Base-by-base conservation (phyloP, 371 early-diverging fungal genomes). In the Apophysomyces variabilis region DNA sequence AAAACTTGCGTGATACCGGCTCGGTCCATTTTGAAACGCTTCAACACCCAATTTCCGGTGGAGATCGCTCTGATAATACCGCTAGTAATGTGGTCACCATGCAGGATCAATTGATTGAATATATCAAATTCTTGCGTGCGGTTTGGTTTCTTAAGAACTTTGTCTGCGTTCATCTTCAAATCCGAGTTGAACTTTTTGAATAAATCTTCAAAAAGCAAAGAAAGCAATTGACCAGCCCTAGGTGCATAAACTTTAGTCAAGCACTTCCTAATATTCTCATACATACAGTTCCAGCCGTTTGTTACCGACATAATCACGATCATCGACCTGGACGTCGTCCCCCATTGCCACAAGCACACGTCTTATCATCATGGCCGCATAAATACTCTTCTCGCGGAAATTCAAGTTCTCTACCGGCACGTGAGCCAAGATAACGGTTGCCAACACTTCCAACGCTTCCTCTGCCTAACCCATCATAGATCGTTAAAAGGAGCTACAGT, bases 1-100 rank as follows among this genome's bases (percentile, higher is more conserved):
- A 99, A 80, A 3, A 99, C 99, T 68, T 99, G 99, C 6, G 99
- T 99, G 43, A 99, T 95, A 62, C 99, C 99, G 16, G 98, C 95
- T 50, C 99, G 89, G 74, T 99, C 99, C 99, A 99, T 99, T 85
- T 96, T 99, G 90, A 99, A 99, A 75, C 99, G 96, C 84, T 99
- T 99, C 65, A 99, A 85, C 57, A 90, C 94, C 99, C 99, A 99
- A 77, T 99, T 99, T 37, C 99, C 99, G 0, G 99, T 95, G 2
- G 98, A 96, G 65, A 99, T 99, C 54, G 99, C 95, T 14, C 99
- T 87, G 41, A 92, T 90, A 43, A 99, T 92, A 0, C 99, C 97
- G 44, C 93, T 90, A 0, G 99, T 98, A 74, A 99, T 98, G 67
- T 89, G 89, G 78, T 89, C 96, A 73, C 88, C 93, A 70, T 93